Evolutionary conservation across 306 rosid species (phyloP), one percentile per base, ranked within the genome.

Genomic region (Acacia acuminata): DNA sequence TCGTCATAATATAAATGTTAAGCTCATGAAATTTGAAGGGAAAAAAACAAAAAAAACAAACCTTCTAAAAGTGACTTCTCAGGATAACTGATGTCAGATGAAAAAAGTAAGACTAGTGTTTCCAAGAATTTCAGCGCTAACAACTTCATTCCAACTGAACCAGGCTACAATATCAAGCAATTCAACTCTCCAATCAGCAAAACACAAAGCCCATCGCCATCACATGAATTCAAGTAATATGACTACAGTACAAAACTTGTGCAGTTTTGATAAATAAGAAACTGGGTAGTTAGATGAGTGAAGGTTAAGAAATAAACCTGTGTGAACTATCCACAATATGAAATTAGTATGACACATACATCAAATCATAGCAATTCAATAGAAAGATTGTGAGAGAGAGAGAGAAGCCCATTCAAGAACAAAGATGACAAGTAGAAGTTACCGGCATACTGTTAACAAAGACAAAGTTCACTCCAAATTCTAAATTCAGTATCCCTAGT

Each of bases 71-170:
- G 61, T 77, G 88, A 76, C 79, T 90, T 86, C 77, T 91, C 97
- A 73, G 90, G 70, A 81, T 88, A 92, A 88, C 70, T 76, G 73
- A 44, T 44, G 61, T 96, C 94, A 25, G 93, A 82, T 45, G 99
- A 88, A 83, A 94, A 94, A 71, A 90, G 88, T 79, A 92, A 84
- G 74, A 94, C 92, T 87, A 89, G 85, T 30, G 90, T 87, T 88
- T 96, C 99, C 93, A 94, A 79, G 86, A 91, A 94, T 86, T 96
- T 96, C 89, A 96, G 88, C 11, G 97, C 99, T 79, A 91, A 85
- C 91, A 96, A 75, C 88, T 87, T 94, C 73, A 78, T 78, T 89
- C 89, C 96, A 38, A 84, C 88, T 73, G 90, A 86, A 68, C 94
- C 98, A 78, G 97, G 94, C 99, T 96, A 82, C 93, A 92, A 88